Percentiles rank a stretch among this genome's conserved stretches.
These are phyloP conservation scores for Hordeum pubiflorum DNA, from an alignment of 202 grass and related monocot genomes.

Conservation along the genomic window DNA sequence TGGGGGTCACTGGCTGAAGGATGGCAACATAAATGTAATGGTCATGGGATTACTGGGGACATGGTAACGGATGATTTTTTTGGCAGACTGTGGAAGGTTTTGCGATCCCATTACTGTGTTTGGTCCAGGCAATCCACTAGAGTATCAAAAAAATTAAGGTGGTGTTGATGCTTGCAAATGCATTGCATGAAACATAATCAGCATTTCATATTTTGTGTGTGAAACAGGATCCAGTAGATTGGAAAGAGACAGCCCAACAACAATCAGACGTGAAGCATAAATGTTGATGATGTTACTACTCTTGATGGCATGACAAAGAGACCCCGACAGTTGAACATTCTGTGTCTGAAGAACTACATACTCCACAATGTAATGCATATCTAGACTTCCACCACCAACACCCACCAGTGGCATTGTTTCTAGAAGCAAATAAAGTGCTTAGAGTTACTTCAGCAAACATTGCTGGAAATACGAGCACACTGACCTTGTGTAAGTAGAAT, in stretches of 20 bases:
- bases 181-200: neutral
- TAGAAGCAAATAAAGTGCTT: neutral
- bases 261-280: slow-evolving; percentile 11
- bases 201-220: neutral
- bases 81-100: neutral
- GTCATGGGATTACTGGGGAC: too few species aligned
- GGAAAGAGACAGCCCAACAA: slow-evolving; percentile 18
- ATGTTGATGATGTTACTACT: neutral
- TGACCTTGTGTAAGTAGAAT: slow-evolving; percentile 92
- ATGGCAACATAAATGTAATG: neutral
- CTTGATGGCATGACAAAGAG: neutral
- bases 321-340: neutral
- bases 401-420: neutral
- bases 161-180: neutral
- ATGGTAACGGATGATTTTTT: too few species aligned
- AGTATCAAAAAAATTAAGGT: neutral
- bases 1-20: neutral
- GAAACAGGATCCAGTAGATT: slow-evolving; percentile 17
- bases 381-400: neutral
- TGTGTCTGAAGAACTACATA: neutral
- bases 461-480: slow-evolving; percentile 1
- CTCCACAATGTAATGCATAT: neutral
- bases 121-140: neutral
- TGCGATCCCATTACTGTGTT: neutral
- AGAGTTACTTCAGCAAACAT: neutral